A percentile compares a stretch with the other conserved stretches of the same genome.
Conservation (phyloP, 345 rosid species). For the Bruguiera parviflora region DNA sequence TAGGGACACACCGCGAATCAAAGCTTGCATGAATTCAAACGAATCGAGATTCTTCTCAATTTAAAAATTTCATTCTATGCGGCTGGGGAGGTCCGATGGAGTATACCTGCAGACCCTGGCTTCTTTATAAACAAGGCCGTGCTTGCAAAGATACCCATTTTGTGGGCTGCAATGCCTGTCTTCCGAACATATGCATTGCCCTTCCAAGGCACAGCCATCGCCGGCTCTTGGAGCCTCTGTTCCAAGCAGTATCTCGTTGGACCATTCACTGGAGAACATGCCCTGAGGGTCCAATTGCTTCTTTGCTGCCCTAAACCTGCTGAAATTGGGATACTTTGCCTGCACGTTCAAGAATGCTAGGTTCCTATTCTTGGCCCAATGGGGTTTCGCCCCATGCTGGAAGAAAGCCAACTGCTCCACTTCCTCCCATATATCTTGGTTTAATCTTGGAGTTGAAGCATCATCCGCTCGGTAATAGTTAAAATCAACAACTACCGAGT, state of each 20-base stretch:
- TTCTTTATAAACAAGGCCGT: conserved; percentile 55
- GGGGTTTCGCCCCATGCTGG: conserved; percentile 74
- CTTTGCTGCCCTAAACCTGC: conserved; percentile 53
- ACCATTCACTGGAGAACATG: conserved; percentile 79
- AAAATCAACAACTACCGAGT: conserved; percentile 73
- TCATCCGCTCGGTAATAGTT: conserved; percentile 67
- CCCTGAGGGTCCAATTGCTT: conserved; percentile 57
- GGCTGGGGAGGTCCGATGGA: conserved; percentile 6
- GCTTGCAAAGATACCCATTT: conserved; percentile 60
- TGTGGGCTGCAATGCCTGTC: conserved; percentile 68
- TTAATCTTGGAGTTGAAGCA: conserved; percentile 57
- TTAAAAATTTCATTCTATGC: not conserved
- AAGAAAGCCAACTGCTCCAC: conserved; percentile 85
- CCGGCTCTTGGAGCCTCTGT: conserved; percentile 39
- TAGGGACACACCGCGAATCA: not conserved
- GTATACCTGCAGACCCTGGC: conserved; percentile 75
- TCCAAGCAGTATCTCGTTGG: conserved; percentile 59
- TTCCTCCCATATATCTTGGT: conserved; percentile 80
- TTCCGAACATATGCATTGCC: conserved; percentile 75
- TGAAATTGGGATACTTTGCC: conserved; percentile 45
- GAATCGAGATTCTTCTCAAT: not conserved
- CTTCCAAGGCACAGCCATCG: conserved; percentile 86
- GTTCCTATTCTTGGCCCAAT: conserved; percentile 86
- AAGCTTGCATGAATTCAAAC: not conserved
- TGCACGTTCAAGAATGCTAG: conserved; percentile 56